Base-by-base conservation (phyloP, 768 basidiomycete genomes). In the Pleurotus cornucopiae region DNA sequence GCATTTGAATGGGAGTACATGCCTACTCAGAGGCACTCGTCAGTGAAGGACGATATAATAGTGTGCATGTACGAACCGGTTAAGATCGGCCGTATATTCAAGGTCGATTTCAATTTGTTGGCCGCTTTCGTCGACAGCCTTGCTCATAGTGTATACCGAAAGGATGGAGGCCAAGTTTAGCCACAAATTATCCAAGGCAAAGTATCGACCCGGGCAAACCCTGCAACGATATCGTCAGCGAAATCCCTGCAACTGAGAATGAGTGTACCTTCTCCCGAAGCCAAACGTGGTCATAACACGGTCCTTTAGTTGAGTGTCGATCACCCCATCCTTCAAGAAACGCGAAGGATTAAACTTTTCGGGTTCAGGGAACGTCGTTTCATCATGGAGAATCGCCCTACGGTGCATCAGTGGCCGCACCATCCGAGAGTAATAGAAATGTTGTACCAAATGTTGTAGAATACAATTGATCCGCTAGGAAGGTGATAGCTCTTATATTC, bases 401-500 rank as follows among this genome's bases (percentile, higher is more conserved):
- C 12, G 56, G 26, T 14, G 57, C 52, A 47, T 58, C 46, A 9
- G 59, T 56, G 7, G 45, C 46, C 60, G 21, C 49, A 6, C 23
- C 30, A 3, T 9, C 7, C 7, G 30, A 34, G 9, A 9, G 6
- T 2, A 37, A 6, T 6, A 21, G 41, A 34, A 13, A 7, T 20
- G 55, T 64, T 64, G 9, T 49, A 69, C 74, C 73, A 74, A 26
- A 65, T 58, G 51, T 76, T 75, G 2, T 59, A 66, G 16, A 74
- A 64, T 14, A 75, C 67, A 2, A 72, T 60, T 0, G 73, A 65
- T n/a, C 66, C 74, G 56, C 75, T 73, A 0, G 78, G 79, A 46
- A 82, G 77, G 30, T 66, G 66, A 57, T 74, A 73, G 1, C 76
- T 77, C 2, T 73, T 69, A 55, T 77, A 81, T 3, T 71, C 63